These are phyloP conservation scores for Hygrocybe coccinea DNA, from an alignment of 768 basidiomycete species.

Conservation along the genomic window DNA sequence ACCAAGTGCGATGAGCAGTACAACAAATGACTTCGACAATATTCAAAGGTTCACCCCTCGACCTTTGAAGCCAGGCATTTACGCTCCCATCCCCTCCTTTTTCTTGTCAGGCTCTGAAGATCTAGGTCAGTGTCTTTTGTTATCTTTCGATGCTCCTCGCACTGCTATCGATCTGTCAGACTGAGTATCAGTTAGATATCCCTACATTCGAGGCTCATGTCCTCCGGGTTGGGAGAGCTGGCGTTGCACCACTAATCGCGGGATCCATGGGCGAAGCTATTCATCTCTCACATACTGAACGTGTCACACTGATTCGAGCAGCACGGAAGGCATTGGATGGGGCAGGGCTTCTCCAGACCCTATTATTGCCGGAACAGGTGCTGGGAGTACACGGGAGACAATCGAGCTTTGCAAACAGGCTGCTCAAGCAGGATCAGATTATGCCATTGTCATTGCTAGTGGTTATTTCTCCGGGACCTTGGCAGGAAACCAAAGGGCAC, in stretches of 20 bases:
- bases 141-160: conserved; percentile 4
- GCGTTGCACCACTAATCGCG: conserved; percentile 65
- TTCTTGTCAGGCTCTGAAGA: conserved; percentile 73
- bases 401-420: conserved; percentile 71
- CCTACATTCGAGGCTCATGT: conserved; percentile 65
- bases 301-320: conserved; percentile 56
- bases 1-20: background rate
- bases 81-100: conserved; percentile 83
- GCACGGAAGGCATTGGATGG: conserved; percentile 69
- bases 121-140: conserved; percentile 44
- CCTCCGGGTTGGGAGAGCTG: conserved; percentile 55
- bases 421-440: conserved; percentile 82
- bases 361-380: conserved; percentile 78
- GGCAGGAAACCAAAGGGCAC: conserved; percentile 52
- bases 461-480: conserved; percentile 85
- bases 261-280: conserved; percentile 87
- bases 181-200: conserved; percentile 43
- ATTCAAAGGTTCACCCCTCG: conserved; percentile 27
- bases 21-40: background rate
- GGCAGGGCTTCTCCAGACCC: conserved; percentile 57
- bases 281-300: conserved; percentile 66
- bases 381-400: conserved; percentile 78
- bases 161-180: conserved; percentile 6
- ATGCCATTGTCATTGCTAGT: conserved; percentile 76
- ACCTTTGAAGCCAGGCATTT: conserved; percentile 69